Base-by-base conservation (phyloP, 352 stramenopile genomes). In the Phytophthora multivora region DNA sequence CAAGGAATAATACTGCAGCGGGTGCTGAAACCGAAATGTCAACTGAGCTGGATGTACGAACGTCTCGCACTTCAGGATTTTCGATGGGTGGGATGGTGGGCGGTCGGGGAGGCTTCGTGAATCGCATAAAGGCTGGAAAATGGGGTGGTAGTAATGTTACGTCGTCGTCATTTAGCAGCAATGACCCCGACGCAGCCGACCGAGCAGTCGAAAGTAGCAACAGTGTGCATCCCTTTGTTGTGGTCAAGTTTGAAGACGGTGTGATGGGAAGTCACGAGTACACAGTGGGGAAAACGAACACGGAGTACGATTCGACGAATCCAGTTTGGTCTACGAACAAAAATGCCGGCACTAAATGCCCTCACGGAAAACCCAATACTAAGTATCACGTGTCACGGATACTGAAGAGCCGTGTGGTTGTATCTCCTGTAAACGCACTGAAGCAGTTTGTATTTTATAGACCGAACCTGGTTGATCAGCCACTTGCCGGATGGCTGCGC, bases 391-490 rank as follows among this genome's bases (percentile, higher is more conserved):
- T 88, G 3, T 90, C 85, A 4, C 69, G 66, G 15, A 46, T 63
- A 1, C 33, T 93, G 5, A 80, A 77, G 2, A 91, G 79, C 39
- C 82, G 80, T 31, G 64, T 91, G 3, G 79, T 88, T 13, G 61
- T 89, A 28, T 90, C 78, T 5, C 65, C 54, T 2, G 80, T 90
- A 21, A 93, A 93, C 45, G 71, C 75, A 23, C 54, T 91, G 18
- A 93, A 91, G 36, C 75, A 93, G 42, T 91, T 93, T 59, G 48
- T 91, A 33, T 91, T 91, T 52, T 93, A 91, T 63, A 68, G 81
- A 13, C 77, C 68, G 23, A 81, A 62, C 18, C 48, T 69, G 5
- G 58, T 28, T 18, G 52, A 66, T 19, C 62, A 71, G 26, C 67
- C 81, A 18, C 52, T 93, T 4, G 63, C 51, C 5, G 85, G 85